phyloP scores from a whole-genome alignment of 2,329 filamentous ascomycete genomes.

The Venturia nashicola region DNA sequence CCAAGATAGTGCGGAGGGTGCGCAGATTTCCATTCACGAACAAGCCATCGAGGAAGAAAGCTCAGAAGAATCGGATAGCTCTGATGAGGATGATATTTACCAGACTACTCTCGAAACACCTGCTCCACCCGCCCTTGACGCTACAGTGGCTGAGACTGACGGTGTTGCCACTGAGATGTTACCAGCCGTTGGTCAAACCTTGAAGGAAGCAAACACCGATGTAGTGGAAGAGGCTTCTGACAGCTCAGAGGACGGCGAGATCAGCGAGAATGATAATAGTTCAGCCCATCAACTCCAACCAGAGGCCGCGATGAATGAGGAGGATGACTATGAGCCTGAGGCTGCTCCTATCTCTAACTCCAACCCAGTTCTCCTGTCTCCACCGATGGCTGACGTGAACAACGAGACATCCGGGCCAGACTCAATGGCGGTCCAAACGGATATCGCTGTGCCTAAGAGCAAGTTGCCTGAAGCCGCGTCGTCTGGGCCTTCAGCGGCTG shows the following conservation, averaged over 20 bases:
- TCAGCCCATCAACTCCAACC: not conserved
- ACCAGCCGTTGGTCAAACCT: not conserved
- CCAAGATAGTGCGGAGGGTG: not conserved
- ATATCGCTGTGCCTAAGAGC: not conserved
- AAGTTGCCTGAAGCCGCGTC: not conserved
- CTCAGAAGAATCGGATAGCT: not conserved
- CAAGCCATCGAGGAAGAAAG: not conserved
- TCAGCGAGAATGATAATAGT: not conserved
- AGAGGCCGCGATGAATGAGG: not conserved
- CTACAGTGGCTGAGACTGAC: not conserved
- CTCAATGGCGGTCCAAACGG: not conserved
- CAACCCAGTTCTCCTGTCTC: not conserved
- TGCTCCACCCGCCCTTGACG: not conserved
- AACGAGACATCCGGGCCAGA: not conserved
- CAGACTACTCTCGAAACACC: constrained; percentile 1
- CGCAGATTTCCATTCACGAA: not conserved
- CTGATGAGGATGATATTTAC: constrained; percentile 9
- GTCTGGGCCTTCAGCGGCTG: not conserved
- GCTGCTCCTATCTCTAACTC: not conserved
- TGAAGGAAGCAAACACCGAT: not conserved
- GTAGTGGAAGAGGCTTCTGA: not conserved
- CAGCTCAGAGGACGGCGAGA: not conserved
- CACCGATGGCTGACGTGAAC: not conserved
- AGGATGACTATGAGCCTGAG: constrained; percentile 1
- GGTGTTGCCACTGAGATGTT: not conserved